Evolutionary conservation across 2,329 filamentous ascomycete species (phyloP), one percentile per base, ranked within the genome.

Genomic region (Geosmithia putterillii): DNA sequence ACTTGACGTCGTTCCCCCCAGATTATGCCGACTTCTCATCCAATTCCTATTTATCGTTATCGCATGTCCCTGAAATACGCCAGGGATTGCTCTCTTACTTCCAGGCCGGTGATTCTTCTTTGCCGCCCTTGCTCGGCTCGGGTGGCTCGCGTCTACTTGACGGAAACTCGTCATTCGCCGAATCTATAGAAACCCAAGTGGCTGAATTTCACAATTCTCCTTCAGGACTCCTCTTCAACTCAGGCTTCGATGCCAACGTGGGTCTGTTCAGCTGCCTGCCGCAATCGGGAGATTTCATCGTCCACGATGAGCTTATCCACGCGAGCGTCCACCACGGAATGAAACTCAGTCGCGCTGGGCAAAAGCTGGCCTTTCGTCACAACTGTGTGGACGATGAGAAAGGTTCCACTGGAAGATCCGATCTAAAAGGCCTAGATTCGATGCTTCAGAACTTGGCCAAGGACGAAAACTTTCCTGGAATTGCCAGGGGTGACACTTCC

Each of bases 251-350:
- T 48, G 81, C 79, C 15, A 84, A 84, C 51, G 67, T 74, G 0
- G 79, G 77, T 0, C 63, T 83, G 2, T 71, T 83, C n/a, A 63
- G 69, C 2, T 75, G 71, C 44, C 63, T 79, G 1, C 76, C 79
- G 1, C 77, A 78, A 48, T 63, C 62, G 0, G 75, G 71, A 0
- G 81, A 85, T 55, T 52, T 72, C 1, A 68, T 92, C 19, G 56
- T 92, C 0, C 82, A 85, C 50, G 86, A 90, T 52, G 82, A 83
- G 55, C 66, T 83, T 25, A 78, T 90, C 14, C 86, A 90, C 51
- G 86, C 86, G 0, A 88, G 82, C 50, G 76, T 81, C 1, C 84
- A 87, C 46, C 84, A 89, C 55, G 86, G 85, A 0, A 86, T 89
- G 80, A 69, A 70, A 17, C 52, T 81, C 18, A 79, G 77, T 7